phyloP scores from a whole-genome alignment of 176 grass and related monocot species.

The Carex parvula region DNA sequence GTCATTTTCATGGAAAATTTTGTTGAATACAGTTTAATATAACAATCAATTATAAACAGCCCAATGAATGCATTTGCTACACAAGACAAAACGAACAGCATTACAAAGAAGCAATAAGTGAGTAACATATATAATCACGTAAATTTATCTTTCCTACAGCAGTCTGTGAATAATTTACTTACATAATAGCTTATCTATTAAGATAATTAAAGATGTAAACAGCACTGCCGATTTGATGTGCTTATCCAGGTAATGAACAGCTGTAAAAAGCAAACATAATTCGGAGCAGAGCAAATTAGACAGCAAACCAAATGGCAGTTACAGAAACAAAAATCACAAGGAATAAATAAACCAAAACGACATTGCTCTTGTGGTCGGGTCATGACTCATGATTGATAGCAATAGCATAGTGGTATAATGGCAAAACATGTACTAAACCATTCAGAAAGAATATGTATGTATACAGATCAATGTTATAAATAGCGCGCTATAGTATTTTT shows the following conservation, averaged over 20 bases:
- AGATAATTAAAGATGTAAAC: not conserved
- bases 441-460: not conserved
- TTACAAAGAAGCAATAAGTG: too few species aligned
- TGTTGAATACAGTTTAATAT: not conserved
- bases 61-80: not conserved
- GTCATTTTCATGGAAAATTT: not conserved
- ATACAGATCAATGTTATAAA: too few species aligned
- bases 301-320: not conserved
- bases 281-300: too few species aligned
- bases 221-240: not conserved
- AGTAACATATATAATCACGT: not conserved
- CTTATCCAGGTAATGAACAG: not conserved
- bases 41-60: not conserved
- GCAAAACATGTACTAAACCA: not conserved
- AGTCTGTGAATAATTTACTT: not conserved
- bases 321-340: not conserved
- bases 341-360: not conserved
- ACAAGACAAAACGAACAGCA: too few species aligned
- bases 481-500: too few species aligned
- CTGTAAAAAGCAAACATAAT: not conserved
- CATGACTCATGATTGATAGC: not conserved
- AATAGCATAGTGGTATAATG: not conserved
- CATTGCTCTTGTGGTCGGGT: not conserved
- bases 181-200: not conserved
- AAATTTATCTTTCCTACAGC: not conserved